Evolutionary conservation across 768 basidiomycete species (phyloP).

Genomic region (Chlorophyllum brunneum): DNA sequence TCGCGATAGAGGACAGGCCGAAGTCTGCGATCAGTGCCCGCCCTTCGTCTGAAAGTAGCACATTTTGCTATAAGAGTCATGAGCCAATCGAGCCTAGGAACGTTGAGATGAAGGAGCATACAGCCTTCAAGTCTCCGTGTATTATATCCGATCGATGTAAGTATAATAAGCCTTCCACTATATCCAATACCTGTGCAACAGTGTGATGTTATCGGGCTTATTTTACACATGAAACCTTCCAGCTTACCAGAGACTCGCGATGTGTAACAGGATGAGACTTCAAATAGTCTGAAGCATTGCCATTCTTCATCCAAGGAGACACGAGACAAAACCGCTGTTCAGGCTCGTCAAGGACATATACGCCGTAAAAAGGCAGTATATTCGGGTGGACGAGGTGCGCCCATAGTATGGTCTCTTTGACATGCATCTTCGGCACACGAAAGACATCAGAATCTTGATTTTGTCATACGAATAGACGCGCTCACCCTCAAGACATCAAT

Average conservation of each 20-base stretch:
- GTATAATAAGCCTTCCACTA: neutral
- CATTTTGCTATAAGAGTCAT: neutral
- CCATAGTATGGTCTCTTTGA: conserved; percentile 29
- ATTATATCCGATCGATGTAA: neutral
- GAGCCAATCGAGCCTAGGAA: neutral
- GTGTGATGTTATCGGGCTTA: neutral
- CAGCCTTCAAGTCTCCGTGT: conserved; percentile 7
- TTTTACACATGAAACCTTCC: neutral
- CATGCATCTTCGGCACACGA: neutral
- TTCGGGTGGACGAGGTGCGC: conserved; percentile 29
- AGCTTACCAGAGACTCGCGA: conserved; percentile 16
- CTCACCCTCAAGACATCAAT: neutral
- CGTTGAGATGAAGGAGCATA: neutral
- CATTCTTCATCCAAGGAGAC: conserved; percentile 20
- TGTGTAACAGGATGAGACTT: conserved; percentile 2
- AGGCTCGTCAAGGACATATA: conserved; percentile 17
- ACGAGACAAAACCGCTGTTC: conserved; percentile 13
- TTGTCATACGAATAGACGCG: neutral
- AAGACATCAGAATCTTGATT: no score
- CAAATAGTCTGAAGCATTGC: conserved; percentile 17
- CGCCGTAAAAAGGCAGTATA: conserved; percentile 31
- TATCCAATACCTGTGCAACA: neutral
- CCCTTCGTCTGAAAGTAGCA: neutral
- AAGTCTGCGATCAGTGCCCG: neutral
- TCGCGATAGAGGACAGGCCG: neutral